A percentile compares a stretch with the other conserved stretches of the same genome.
These are phyloP conservation scores for Microsporum ferrugineum DNA, from an alignment of 2,329 filamentous ascomycete species.

Conservation along the genomic window DNA sequence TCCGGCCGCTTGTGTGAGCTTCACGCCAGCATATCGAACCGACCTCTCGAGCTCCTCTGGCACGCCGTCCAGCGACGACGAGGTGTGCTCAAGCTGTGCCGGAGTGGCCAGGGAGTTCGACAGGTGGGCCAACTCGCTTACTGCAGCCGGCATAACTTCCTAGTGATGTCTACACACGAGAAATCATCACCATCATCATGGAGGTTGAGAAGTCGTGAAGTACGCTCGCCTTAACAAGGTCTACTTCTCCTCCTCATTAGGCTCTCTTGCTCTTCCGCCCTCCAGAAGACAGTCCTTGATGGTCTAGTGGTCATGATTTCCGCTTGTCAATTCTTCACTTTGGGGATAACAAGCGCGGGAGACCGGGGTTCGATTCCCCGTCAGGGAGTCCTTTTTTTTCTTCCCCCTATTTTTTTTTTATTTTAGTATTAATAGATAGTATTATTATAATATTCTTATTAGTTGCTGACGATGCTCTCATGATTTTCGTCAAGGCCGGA, in stretches of 20 bases:
- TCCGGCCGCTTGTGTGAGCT: conserved; percentile 38
- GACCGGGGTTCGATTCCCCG: conserved; percentile 16
- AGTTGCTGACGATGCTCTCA: background rate
- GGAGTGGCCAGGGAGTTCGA: conserved; percentile 37
- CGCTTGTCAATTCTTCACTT: conserved; percentile 9
- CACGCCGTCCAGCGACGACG: conserved; percentile 35
- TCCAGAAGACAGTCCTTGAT: conserved; percentile 8
- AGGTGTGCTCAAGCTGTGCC: conserved; percentile 35
- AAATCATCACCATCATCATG: background rate
- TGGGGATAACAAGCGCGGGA: conserved; percentile 10
- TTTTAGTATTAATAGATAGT: background rate
- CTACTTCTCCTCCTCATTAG: background rate
- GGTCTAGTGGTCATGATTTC: conserved; percentile 14
- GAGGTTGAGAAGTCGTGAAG: background rate
- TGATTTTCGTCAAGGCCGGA: background rate
- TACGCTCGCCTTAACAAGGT: background rate
- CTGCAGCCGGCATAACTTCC: background rate
- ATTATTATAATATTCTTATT: too few species aligned
- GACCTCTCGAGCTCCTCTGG: conserved; percentile 33
- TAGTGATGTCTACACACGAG: background rate
- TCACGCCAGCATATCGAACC: conserved; percentile 34
- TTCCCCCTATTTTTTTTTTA: background rate
- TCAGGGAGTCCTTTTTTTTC: conserved; percentile 10
- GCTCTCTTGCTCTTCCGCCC: background rate
- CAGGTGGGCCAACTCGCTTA: conserved; percentile 23